Base-by-base conservation (phyloP, 768 basidiomycete genomes). In the Russula sp. region DNA sequence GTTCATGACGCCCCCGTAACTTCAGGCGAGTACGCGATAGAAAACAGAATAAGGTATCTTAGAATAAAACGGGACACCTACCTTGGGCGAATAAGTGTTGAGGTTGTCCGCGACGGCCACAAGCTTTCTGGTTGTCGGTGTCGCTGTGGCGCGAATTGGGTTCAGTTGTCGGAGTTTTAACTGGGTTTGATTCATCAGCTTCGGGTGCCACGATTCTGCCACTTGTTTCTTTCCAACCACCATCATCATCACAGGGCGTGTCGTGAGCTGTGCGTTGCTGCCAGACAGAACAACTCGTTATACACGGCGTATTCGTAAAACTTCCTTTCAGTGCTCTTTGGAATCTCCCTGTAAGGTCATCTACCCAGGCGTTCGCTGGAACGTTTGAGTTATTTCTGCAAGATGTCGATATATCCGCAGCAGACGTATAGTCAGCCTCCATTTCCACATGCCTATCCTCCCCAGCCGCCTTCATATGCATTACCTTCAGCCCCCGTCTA, bases 361-460 rank as follows among this genome's bases (percentile, higher is more conserved):
- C 62, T 56, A 32, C 54, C 59, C 61, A 67, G 56, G 61, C 44
- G 44, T 62, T 51, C 53, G 34, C 65, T 63, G 24, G 66, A 61
- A 28, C 56, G 51, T 67, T 59, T 57, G 62, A 61, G 57, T 61
- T 60, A 36, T 61, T 65, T 52, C 50, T 30, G 59, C 72, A 75
- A 74, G 69, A 85, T 86, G 84, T 84, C 84, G 68, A 75, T 85
- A 71, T 89, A 87, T 76, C 77, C 85, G 73, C 80, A 76, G 73
- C 77, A 81, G 48, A 69, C 77, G 71, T 88, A 83, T 71, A 82
- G 82, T 70, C 85, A 86, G 71, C 50, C 77, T 61, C 51, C 71
- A 72, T 51, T 63, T 70, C 49, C 69, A 65, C 40, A 71, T 73
- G 28, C 65, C 59, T 48, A 59, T 59, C 73, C 69, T 73, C 72